These are phyloP conservation scores for Catenaria anguillulae DNA, from an alignment of 371 early-diverging fungal species.

Conservation along the genomic window DNA sequence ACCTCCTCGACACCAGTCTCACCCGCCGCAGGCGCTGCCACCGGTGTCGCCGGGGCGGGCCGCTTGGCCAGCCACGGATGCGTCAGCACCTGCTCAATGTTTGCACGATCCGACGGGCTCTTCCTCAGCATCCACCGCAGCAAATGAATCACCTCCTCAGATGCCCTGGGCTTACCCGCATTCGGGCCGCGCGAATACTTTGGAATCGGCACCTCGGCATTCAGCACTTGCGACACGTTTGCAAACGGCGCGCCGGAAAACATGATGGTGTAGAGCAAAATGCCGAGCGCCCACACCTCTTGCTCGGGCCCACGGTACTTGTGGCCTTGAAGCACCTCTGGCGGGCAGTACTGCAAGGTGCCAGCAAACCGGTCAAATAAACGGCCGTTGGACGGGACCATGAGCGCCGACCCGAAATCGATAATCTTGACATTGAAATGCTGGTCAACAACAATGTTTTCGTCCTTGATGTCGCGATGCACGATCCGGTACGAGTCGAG, in stretches of 20 bases:
- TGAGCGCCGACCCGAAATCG: slow-evolving; percentile 57
- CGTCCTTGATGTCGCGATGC: slow-evolving; percentile 50
- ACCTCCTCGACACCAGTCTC: too few relatives aligned
- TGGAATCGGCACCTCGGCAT: slow-evolving; percentile 11
- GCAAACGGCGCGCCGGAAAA: slow-evolving; percentile 3
- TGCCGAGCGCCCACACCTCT: slow-evolving; percentile 74
- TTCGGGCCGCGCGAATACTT: slow-evolving; percentile 31
- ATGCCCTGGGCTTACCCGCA: slow-evolving; percentile 26
- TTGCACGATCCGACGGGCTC: slow-evolving; percentile 36
- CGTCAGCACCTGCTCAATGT: slow-evolving; percentile 35
- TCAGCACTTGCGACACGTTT: background rate
- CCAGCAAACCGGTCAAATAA: slow-evolving; percentile 46
- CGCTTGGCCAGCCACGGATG: slow-evolving; percentile 39
- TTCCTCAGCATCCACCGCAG: slow-evolving; percentile 48
- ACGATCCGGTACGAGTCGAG: slow-evolving; percentile 38
- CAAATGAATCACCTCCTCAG: slow-evolving; percentile 35
- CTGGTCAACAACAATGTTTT: slow-evolving; percentile 61
- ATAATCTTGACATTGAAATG: slow-evolving; percentile 39
- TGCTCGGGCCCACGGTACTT: slow-evolving; percentile 57
- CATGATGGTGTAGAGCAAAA: slow-evolving; percentile 18
- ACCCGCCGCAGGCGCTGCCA: background rate
- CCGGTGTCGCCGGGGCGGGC: background rate
- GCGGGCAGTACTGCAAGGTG: slow-evolving; percentile 46
- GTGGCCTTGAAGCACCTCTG: slow-evolving; percentile 55
- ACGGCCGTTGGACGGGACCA: slow-evolving; percentile 2